Evolutionary conservation across 192 early-diverging fungal genomes (phyloP).

Genomic region (Podila epigama): DNA sequence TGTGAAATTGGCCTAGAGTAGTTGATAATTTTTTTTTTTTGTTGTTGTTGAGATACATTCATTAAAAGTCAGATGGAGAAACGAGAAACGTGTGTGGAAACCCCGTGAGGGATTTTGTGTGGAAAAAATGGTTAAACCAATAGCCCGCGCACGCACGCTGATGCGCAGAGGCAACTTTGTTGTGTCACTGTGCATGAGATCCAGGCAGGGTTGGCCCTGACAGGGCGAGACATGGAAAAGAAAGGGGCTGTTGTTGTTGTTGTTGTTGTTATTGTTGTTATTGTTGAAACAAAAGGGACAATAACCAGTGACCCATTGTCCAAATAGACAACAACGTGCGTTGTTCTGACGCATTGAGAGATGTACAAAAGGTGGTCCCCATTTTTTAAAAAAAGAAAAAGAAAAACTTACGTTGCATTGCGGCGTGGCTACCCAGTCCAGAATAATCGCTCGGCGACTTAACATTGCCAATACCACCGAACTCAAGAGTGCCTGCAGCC

Average conservation of each 20-base stretch:
- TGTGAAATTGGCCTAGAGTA: constrained; percentile 49
- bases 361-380: neutral
- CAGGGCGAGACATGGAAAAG: too few species aligned
- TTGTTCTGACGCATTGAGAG: neutral
- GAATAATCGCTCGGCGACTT: constrained; percentile 29
- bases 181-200: too few species aligned
- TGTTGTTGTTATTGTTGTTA: too few species aligned
- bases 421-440: constrained; percentile 40
- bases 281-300: too few species aligned
- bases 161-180: too few species aligned
- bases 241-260: too few species aligned
- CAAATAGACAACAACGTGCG: neutral
- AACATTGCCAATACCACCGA: constrained; percentile 40
- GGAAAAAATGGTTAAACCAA: too few species aligned
- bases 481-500: constrained; percentile 35
- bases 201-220: too few species aligned
- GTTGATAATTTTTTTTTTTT: neutral
- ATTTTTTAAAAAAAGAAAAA: neutral
- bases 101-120: too few species aligned
- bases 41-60: neutral
- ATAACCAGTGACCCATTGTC: neutral
- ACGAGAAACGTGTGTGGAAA: too few species aligned
- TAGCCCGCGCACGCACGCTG: too few species aligned
- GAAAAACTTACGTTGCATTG: constrained; percentile 46
- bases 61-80: neutral